These are phyloP conservation scores for Eucalyptus marginata DNA, from an alignment of 345 rosid genomes.

Conservation along the genomic window DNA sequence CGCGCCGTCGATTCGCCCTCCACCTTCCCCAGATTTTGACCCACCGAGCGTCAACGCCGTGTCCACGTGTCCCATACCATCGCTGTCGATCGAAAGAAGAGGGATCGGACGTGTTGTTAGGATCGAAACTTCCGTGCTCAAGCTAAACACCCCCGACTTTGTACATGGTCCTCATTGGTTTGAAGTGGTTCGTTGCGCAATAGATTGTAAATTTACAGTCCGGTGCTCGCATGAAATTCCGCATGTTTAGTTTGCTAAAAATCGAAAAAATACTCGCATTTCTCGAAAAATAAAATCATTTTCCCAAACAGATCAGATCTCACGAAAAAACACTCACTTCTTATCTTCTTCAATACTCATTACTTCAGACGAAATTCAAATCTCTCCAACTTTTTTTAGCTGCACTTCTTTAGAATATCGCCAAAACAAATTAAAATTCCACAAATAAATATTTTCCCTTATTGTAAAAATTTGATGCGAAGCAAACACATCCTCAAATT, in stretches of 20 bases:
- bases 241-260: not conserved
- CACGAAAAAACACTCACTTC: rapidly evolving
- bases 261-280: too few species aligned
- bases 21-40: not conserved
- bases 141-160: not conserved
- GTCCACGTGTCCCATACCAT: not conserved
- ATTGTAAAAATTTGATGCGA: not conserved
- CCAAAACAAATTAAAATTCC: not conserved
- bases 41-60: not conserved
- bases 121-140: not conserved
- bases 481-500: not conserved
- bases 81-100: not conserved
- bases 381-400: rapidly evolving
- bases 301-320: rapidly evolving
- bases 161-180: not conserved
- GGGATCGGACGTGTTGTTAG: not conserved
- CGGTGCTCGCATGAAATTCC: not conserved
- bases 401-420: rapidly evolving
- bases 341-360: not conserved
- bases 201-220: not conserved
- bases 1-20: not conserved
- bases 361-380: not conserved
- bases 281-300: not conserved
- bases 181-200: not conserved
- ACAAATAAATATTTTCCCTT: not conserved